Evolutionary conservation across 2,329 filamentous ascomycete species (phyloP).

Genomic region (Coniochaeta prunicola): DNA sequence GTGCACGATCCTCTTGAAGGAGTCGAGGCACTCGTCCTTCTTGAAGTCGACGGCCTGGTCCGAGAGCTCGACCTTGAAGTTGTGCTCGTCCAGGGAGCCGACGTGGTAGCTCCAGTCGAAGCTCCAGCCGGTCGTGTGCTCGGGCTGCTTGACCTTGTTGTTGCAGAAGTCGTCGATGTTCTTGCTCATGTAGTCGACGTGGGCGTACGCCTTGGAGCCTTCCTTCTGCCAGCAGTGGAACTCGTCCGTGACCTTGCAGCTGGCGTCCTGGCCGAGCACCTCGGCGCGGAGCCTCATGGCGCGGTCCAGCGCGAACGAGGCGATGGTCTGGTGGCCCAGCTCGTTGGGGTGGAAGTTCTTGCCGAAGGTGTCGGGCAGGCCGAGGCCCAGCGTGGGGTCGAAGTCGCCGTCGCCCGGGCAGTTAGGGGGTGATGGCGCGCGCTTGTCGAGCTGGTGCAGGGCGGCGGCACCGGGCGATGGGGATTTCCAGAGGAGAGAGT

Average conservation of each 20-base stretch:
- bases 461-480: slow-evolving; percentile 13
- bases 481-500: slow-evolving; percentile 16
- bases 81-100: slow-evolving; percentile 19
- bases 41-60: slow-evolving; percentile 6
- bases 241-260: slow-evolving; percentile 8
- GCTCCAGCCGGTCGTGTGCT: slow-evolving; percentile 14
- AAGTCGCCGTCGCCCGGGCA: slow-evolving; percentile 18
- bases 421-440: slow-evolving; percentile 15
- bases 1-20: slow-evolving; percentile 16
- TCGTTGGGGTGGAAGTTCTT: slow-evolving; percentile 26
- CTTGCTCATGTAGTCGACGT: slow-evolving; percentile 13
- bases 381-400: slow-evolving; percentile 11
- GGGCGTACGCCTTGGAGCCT: slow-evolving; percentile 15
- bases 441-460: slow-evolving; percentile 14
- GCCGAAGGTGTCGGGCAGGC: slow-evolving; percentile 22
- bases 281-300: slow-evolving; percentile 14
- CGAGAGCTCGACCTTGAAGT: slow-evolving; percentile 11
- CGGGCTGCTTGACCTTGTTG: slow-evolving; percentile 6
- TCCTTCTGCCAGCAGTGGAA: slow-evolving; percentile 20
- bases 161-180: slow-evolving; percentile 21
- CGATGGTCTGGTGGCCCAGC: slow-evolving; percentile 18
- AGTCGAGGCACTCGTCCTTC: slow-evolving; percentile 13
- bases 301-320: slow-evolving; percentile 17
- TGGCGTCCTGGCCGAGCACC: slow-evolving; percentile 6
- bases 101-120: slow-evolving; percentile 15